Evolutionary conservation across 148 eudicot species (phyloP), one percentile per base, ranked within the genome.

Genomic region (Polygonum maritimum): DNA sequence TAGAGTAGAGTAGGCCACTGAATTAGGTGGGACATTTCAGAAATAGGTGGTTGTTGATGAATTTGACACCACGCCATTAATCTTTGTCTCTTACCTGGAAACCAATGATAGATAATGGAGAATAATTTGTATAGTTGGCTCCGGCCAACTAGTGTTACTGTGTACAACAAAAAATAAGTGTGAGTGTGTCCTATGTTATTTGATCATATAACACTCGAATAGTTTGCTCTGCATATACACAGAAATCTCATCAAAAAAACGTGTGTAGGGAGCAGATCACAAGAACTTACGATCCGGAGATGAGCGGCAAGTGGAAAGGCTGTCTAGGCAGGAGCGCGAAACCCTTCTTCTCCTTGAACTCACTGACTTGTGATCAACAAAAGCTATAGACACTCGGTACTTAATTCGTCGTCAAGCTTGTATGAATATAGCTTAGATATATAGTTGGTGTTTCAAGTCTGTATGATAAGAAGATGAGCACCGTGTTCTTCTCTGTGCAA

Each of bases 281-380:
- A 82, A 69, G 81, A 81, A 45, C 80, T 82, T 83, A 72, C 83
- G 49, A 80, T 85, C 76, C 76, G 87, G 72, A 82, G 75, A 74
- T 80, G 82, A 16, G 62, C 76, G 22, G 76, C 83, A 63, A 76
- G 69, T 74, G 87, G 82, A 74, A 82, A 82, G 83, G 75, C 76
- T 48, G 70, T 44, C 48, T 57, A 78, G 51, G 81, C 74, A 60
- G 69, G 83, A 82, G 62, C 77, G 73, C 12, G 85, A 77, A 76
- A 73, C 85, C 9, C 85, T 85, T 69, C 81, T 85, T 58, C 85
- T 85, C 31, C 80, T 85, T 72, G 80, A 74, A 51, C 75, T 85
- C 78, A 76, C 81, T 26, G 82, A 85, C 41, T 76, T 82, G 80
- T 82, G 75, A 2, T 15, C 3, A 3, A 15, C 31, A 26, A 26